Conservation (phyloP, 768 basidiomycete genomes). For the Psilocybe cyanescens region DNA sequence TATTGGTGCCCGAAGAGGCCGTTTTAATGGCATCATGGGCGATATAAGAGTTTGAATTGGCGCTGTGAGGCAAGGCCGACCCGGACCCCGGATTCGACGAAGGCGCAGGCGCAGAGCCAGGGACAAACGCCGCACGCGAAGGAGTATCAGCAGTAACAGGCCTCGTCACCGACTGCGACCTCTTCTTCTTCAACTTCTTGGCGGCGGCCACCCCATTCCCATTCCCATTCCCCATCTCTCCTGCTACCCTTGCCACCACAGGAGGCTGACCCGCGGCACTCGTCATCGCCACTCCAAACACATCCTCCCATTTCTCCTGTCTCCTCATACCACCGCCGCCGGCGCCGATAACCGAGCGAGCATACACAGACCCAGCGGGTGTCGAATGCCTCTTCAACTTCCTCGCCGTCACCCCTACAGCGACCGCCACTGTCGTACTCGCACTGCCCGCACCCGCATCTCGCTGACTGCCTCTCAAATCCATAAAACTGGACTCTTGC, state of each 20-base stretch:
- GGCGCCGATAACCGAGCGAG: not conserved
- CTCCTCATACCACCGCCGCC: not conserved
- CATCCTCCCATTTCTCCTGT: constrained; percentile 7
- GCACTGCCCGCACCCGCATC: not conserved
- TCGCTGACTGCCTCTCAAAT: constrained; percentile 2
- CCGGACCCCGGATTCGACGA: not conserved
- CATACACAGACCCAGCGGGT: constrained; percentile 6
- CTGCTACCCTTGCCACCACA: not conserved
- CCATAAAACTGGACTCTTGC: constrained; percentile 18
- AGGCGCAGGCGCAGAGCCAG: not conserved
- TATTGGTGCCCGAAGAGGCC: too few species aligned
- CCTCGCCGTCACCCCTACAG: constrained; percentile 3
- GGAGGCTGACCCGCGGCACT: not conserved
- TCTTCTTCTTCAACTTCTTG: constrained; percentile 13
- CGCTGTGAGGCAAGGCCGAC: not conserved
- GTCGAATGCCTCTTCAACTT: constrained; percentile 20
- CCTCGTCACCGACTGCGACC: constrained; percentile 12
- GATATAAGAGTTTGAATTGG: not conserved
- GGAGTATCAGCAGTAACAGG: not conserved
- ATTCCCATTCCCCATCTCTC: not conserved
- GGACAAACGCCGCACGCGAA: not conserved
- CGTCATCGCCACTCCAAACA: not conserved
- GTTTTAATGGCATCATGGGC: too few species aligned
- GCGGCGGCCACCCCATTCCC: not conserved
- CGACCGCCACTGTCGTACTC: not conserved